Evolutionary conservation across 139 green algal species (phyloP), one percentile per base, ranked within the genome.

Genomic region (Coelastrella sp.): DNA sequence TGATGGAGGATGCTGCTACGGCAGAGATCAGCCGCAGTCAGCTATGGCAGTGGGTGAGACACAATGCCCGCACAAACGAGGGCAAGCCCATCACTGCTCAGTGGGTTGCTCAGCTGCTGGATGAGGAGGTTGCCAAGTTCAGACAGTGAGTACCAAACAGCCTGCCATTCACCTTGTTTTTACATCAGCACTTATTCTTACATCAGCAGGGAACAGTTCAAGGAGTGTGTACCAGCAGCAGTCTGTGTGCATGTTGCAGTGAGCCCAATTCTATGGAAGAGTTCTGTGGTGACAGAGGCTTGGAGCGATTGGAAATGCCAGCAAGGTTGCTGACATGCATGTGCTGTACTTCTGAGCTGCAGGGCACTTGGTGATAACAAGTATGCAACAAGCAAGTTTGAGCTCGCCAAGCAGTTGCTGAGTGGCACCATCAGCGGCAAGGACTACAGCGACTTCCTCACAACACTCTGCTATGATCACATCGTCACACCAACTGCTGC

Each of bases 1-100:
- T 98, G 25, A 98, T 98, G 95, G 95, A 98, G 91, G 95, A 98
- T 64, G 95, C 95, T 0, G 95, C 95, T n/a, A 98, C 95, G 11
- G 95, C 94, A 17, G 95, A 98, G 90, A 98, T 98, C 88, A 93
- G 77, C 50, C 88, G 84, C 40, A 69, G 66, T 5, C 91, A 95
- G 89, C 84, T 96, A 73, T 98, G 95, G 94, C 94, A 97, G 91
- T 97, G 94, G 94, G 87, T 96, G 83, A 90, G 88, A 9, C 91
- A 96, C 81, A 87, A 88, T 27, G 93, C 89, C 17, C 48, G 63
- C 9, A 94, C 96, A 62, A 80, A 90, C n/a, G 88, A 93, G 35
- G 94, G 93, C 9, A 57, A 80, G 38, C 48, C 72, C n/a, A 84
- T 98, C 34, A 96, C 91, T 6, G 80, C 73, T 0, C 76, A 90